Percentiles rank a stretch among this genome's conserved stretches.
Conservation (phyloP, 2,329 filamentous ascomycete species). For the Xylariaceae sp. region DNA sequence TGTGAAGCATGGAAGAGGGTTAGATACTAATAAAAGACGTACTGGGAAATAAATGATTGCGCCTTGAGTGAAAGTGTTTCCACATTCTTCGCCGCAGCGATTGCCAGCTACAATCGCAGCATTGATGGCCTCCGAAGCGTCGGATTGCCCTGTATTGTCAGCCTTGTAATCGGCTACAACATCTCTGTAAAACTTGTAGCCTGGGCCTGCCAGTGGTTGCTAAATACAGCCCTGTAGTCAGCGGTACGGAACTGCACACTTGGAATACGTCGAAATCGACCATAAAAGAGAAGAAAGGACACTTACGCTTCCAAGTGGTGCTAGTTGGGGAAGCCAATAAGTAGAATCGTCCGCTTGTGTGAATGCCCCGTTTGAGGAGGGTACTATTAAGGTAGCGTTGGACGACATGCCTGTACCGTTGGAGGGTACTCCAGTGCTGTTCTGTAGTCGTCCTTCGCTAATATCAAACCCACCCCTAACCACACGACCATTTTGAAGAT, state of each 20-base stretch:
- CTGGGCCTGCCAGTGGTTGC: slow-evolving; percentile 23
- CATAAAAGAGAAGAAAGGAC: neutral
- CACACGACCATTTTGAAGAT: slow-evolving; percentile 17
- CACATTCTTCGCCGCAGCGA: slow-evolving; percentile 14
- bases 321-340: neutral
- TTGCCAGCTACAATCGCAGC: neutral
- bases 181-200: slow-evolving; percentile 24
- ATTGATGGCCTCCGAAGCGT: slow-evolving; percentile 11
- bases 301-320: neutral
- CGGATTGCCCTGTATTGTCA: neutral
- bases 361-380: neutral
- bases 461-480: slow-evolving; percentile 20
- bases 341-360: neutral
- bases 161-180: slow-evolving; percentile 11
- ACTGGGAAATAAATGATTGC: slow-evolving; percentile 17
- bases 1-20: neutral
- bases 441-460: neutral
- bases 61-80: slow-evolving; percentile 5
- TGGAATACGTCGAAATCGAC: too few relatives aligned
- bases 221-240: too few relatives aligned
- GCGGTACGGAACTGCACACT: too few relatives aligned
- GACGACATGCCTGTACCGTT: neutral
- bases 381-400: neutral
- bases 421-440: too few relatives aligned
- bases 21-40: neutral